Base-by-base conservation (phyloP, 2,329 filamentous ascomycete genomes). In the Hirsutella thompsonii region DNA sequence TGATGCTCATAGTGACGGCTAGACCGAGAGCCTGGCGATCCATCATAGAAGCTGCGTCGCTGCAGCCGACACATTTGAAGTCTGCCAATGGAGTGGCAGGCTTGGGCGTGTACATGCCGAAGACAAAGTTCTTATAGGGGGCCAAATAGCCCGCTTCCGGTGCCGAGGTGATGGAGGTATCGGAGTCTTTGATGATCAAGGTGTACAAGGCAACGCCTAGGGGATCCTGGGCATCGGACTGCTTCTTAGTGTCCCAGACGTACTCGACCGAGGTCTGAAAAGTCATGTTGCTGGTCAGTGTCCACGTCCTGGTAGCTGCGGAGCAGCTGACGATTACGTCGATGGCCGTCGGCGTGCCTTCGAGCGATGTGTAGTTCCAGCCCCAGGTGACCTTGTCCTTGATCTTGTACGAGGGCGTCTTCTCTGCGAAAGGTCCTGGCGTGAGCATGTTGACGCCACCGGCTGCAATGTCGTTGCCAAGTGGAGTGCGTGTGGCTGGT, bases 281-380 rank as follows among this genome's bases (percentile, higher is more conserved):
- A 0, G 72, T 73, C 70, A 79, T 78, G 62, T 81, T 81, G 53
- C 67, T 62, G 3, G 76, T 76, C 36, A 82, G 62, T 14, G 76
- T 81, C 63, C 72, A 81, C 2, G 74, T 70, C 45, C 67, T 63
- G 18, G 63, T 57, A 36, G 66, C 70, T 8, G 56, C 56, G 33
- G 69, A 69, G 62, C 72, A 77, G 47, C 71, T 74, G 28, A 76
- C 64, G 43, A 79, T 56, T 13, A 81, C 63, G 47, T 81, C 74
- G 43, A 82, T 53, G 33, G 74, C 76, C 3, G 72, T 76, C 2
- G 78, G 78, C 1, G 65, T 71, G 20, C 62, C 74, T 42, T 67
- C 63, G 23, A 82, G 56, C 36, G 69, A 70, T 3, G 78, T 81
- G 62, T 80, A 81, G 60, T 81, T 81, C 76, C 76, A 82, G 37